Evolutionary conservation across 305 asterid genomes (phyloP).

Genomic region (Fraxinus sp.): DNA sequence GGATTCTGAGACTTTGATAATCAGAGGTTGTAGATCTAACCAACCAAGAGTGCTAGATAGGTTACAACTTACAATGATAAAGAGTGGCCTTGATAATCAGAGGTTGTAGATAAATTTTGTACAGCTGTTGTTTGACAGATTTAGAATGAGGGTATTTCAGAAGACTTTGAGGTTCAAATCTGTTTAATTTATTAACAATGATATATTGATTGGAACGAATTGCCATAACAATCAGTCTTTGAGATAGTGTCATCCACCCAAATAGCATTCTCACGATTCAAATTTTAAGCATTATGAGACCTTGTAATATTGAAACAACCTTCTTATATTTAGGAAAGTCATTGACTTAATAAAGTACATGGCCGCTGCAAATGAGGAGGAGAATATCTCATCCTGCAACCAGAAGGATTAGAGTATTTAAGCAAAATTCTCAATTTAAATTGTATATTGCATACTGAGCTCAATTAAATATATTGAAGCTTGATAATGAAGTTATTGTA

Average conservation of each 20-base stretch:
- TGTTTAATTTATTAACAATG: neutral
- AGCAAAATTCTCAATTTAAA: neutral
- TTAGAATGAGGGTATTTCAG: too few species aligned
- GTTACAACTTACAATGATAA: too few species aligned
- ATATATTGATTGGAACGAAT: neutral
- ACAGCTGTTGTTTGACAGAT: too few species aligned
- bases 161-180: neutral
- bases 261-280: neutral
- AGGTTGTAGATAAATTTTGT: too few species aligned
- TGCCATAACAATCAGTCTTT: neutral
- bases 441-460: neutral
- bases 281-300: neutral
- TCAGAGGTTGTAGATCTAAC: too few species aligned
- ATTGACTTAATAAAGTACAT: constrained; percentile 64
- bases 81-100: too few species aligned
- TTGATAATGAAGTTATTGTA: too few species aligned
- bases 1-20: too few species aligned
- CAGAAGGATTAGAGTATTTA: constrained; percentile 11
- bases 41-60: too few species aligned
- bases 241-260: neutral
- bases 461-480: neutral
- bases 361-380: constrained; percentile 92
- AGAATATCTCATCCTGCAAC: constrained; percentile 82
- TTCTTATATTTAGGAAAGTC: constrained; percentile 74
- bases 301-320: constrained; percentile 41